Evolutionary conservation across 176 grass and related monocot genomes (phyloP), one percentile per base, ranked within the genome.

Genomic region (Zea luxurians): DNA sequence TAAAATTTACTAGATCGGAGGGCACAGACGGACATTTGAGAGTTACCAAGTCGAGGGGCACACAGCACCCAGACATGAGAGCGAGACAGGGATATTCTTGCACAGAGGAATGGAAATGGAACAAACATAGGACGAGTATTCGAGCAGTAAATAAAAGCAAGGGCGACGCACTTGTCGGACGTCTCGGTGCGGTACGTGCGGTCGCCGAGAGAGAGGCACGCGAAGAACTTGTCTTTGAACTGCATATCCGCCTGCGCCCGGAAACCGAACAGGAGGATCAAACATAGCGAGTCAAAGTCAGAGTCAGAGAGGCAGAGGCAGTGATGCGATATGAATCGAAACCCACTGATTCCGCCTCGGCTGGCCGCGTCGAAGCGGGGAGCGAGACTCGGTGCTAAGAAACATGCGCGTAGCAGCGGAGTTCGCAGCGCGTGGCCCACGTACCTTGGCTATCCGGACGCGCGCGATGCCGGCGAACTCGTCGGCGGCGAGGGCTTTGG

Each of bases 221-320:
- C 92, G 80, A 99, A 67, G 89, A 93, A 99, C 78, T 87, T 91
- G 74, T 99, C 96, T 89, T 99, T 92, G 83, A 95, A 95, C 68
- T 71, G 76, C 96, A 99, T 87, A 66, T 93, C 92, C 43, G 96
- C 96, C 96, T 99, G 84, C 17, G 50, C 8, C 12, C 63, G 77
- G 17, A 44, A 68, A 60, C 65, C 66, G 82, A 71, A 76, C 41
- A 43, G 48, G 70, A 54, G 63, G 10, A 67, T 59, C 49, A 74
- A 2, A 2, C 64, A 44, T 13, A 18, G 4, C 4, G 41, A 42
- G 38, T 40, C 38, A 40, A 4, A 43, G 10, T 10, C 7, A 47
- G 27, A 16, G 35, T 6, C 12, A 10, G 13, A 27, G 27, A 27
- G 27, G 27, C 27, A 27, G 27, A 27, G 38, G 1, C 12, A 10